Conservation (phyloP, 305 asterid species). For the Petunia hybrid region DNA sequence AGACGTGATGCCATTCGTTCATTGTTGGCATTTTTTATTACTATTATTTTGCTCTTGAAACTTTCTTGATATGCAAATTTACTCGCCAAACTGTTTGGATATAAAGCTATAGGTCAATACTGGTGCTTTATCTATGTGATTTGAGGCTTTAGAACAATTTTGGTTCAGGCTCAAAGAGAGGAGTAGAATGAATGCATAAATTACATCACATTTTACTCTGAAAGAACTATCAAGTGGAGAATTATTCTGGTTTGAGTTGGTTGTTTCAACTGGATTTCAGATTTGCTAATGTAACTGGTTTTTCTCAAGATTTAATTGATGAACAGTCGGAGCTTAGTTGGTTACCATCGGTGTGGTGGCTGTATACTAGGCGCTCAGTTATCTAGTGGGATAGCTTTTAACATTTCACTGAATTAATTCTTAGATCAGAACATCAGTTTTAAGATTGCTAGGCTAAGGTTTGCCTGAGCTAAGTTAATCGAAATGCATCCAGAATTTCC, state of each 20-base stretch:
- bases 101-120: not conserved
- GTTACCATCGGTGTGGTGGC: not conserved
- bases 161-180: not conserved
- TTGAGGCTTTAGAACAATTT: not conserved
- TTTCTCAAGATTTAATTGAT: no score
- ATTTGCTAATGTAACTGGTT: no score
- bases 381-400: not conserved
- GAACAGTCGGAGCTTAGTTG: no score
- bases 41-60: not conserved
- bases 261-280: no score
- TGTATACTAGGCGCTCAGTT: no score
- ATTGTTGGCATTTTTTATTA: no score
- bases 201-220: not conserved
- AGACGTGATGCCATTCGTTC: not conserved
- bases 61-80: not conserved
- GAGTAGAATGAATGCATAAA: not conserved
- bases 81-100: not conserved
- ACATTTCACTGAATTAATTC: not conserved
- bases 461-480: not conserved
- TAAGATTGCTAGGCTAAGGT: not conserved
- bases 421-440: not conserved
- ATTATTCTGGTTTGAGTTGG: not conserved
- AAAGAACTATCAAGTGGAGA: no score
- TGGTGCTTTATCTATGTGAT: not conserved
- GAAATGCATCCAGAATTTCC: not conserved